These are phyloP conservation scores for Parietichytrium sp. DNA, from an alignment of 108 stramenopile genomes.

Conservation along the genomic window DNA sequence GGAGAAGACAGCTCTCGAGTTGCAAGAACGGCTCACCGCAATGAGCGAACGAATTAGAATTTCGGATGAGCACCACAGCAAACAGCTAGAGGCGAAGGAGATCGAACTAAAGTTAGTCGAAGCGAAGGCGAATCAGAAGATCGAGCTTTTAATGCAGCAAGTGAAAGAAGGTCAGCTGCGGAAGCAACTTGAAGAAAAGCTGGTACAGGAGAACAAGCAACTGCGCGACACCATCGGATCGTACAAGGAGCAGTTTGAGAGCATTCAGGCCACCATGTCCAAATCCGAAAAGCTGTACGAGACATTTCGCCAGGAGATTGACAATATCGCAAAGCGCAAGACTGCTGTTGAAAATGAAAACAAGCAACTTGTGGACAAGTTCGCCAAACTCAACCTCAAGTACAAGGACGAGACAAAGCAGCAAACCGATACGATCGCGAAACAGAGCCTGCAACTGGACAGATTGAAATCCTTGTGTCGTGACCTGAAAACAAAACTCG, in stretches of 20 bases:
- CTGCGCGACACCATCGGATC: background rate
- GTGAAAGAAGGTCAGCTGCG: slow-evolving; percentile 1
- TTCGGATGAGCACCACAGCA: background rate
- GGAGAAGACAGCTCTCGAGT: background rate
- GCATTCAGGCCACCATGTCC: background rate
- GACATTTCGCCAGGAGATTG: slow-evolving; percentile 12
- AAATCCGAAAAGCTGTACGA: background rate
- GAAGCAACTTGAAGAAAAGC: background rate
- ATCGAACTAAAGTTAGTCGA: background rate
- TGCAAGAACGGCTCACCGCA: background rate
- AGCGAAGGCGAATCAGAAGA: background rate
- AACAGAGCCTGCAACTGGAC: background rate
- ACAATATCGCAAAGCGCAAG: background rate
- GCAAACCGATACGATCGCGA: background rate
- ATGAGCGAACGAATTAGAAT: background rate
- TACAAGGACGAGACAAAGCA: slow-evolving; percentile 13
- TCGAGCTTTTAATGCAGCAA: too few species aligned
- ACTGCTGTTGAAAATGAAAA: background rate
- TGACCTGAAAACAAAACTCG: background rate
- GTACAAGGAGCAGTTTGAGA: background rate
- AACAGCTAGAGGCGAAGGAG: slow-evolving; percentile 30
- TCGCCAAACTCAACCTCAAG: background rate
- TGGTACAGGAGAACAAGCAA: background rate
- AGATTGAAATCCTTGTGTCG: slow-evolving; percentile 5
- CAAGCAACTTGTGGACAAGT: background rate